A percentile compares a stretch with the other conserved stretches of the same genome.
phyloP scores from a whole-genome alignment of 2,329 filamentous ascomycete species.

The Aureobasidium sp. region DNA sequence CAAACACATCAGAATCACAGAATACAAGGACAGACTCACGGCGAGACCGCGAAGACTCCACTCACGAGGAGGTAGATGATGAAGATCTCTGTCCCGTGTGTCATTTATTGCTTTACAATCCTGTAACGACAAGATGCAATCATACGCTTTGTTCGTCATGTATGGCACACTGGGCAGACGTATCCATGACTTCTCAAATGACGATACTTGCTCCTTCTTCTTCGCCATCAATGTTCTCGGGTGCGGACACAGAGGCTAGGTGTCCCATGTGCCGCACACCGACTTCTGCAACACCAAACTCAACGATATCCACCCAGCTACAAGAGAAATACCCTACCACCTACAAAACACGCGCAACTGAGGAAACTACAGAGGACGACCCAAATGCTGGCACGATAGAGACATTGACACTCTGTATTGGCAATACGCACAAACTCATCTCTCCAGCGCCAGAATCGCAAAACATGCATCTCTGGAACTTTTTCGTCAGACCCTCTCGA shows the following conservation, averaged over 20 bases:
- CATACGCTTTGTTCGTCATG: conserved; percentile 37
- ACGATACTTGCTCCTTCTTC: conserved; percentile 23
- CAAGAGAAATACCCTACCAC: conserved; percentile 26
- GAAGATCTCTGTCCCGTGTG: conserved; percentile 40
- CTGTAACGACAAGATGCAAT: conserved; percentile 34
- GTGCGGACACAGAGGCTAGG: background rate
- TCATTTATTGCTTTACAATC: conserved; percentile 33
- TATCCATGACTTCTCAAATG: conserved; percentile 30
- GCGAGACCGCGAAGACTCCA: background rate
- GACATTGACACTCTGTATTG: conserved; percentile 35
- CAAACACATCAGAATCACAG: background rate
- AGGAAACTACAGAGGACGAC: conserved; percentile 23
- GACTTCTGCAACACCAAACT: conserved; percentile 29
- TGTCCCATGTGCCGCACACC: conserved; percentile 19
- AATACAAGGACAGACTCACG: background rate
- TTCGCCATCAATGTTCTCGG: background rate
- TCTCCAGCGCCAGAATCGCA: conserved; percentile 14
- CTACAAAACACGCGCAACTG: conserved; percentile 27
- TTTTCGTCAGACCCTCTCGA: conserved; percentile 34
- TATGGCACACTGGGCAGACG: conserved; percentile 39
- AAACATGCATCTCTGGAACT: conserved; percentile 38
- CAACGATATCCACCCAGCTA: conserved; percentile 24
- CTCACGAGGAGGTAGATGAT: background rate
- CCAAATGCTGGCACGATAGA: conserved; percentile 23
- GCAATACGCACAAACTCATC: conserved; percentile 31